Base-by-base conservation (phyloP, 345 rosid genomes). In the Acer campestre region DNA sequence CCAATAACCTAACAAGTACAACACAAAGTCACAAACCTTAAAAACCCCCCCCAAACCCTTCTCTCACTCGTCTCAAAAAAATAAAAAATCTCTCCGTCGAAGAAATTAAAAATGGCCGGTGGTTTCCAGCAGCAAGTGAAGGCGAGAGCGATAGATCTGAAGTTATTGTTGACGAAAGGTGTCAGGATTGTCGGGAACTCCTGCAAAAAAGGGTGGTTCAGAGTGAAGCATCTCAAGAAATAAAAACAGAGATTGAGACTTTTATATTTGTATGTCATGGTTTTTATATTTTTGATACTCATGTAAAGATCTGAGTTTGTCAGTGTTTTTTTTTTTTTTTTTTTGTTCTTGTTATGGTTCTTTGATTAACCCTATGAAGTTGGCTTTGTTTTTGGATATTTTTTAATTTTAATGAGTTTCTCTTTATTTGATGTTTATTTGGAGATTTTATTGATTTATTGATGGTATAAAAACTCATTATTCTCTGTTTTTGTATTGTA, bases 151-250 rank as follows among this genome's bases (percentile, higher is more conserved):
- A 75, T 48, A 62, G 95, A 83, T 84, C 91, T 95, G 62, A 90
- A 85, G 85, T 68, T 77, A 65, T 71, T 91, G 0, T 81, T 93
- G 79, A 85, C 90, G 87, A 93, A 88, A 76, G 90, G 99, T 0
- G 83, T 92, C 58, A 95, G 84, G 92, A 83, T 92, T 58, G 91
- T 95, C 44, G 87, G 91, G 12, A 87, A 86, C 3, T 89, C 95
- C 49, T 89, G 96, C 86, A 95, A 91, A 89, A 93, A 93, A 81
- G 99, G 99, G 1, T 95, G 97, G 98, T 38, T 51, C 81, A 95
- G 93, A 82, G 93, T 95, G 78, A 95, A 91, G 87, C 84, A 88
- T 70, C 80, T 90, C 71, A 91, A 86, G 66, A 74, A 74, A 48
- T 74, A 74, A 59, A 75, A 87, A 91, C 74, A 89, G 0, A 14